These are phyloP conservation scores for Metrosideros polymorpha DNA, from an alignment of 441 rosid genomes.

Conservation along the genomic window DNA sequence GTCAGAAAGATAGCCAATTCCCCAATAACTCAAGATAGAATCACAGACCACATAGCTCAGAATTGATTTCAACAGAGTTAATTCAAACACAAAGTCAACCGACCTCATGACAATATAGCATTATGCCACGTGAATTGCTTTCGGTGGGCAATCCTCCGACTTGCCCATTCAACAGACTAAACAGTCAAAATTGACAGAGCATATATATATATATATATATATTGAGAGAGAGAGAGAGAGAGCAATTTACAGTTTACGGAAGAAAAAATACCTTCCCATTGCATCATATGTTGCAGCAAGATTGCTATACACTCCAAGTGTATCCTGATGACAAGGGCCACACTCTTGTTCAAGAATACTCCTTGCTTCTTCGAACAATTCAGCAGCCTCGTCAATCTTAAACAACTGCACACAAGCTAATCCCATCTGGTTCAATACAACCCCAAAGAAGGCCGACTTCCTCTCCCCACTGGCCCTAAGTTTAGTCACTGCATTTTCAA, in stretches of 20 bases:
- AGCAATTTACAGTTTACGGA: neutral
- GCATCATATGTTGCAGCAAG: constrained; percentile 98
- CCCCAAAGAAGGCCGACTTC: constrained; percentile 92
- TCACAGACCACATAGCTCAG: neutral
- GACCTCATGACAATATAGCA: neutral
- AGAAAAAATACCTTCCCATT: constrained; percentile 76
- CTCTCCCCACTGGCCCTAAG: constrained; percentile 85
- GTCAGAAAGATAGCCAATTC: neutral
- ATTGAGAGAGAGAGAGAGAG: neutral
- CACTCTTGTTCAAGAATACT: constrained; percentile 78
- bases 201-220: neutral
- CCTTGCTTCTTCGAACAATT: constrained; percentile 90
- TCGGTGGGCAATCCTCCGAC: neutral
- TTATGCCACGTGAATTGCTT: neutral
- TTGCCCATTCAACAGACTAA: neutral
- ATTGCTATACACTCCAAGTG: constrained; percentile 91
- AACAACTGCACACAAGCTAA: constrained; percentile 90
- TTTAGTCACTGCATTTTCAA: constrained; percentile 70
- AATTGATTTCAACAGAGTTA: neutral
- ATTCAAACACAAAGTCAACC: neutral
- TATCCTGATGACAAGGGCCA: constrained; percentile 96
- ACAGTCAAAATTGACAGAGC: neutral
- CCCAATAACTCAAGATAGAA: neutral
- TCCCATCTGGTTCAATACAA: constrained; percentile 97
- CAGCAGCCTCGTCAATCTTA: constrained; percentile 91